Conservation (phyloP, 1,139 yeast genomes). For the Suhomyces terraborum region DNA sequence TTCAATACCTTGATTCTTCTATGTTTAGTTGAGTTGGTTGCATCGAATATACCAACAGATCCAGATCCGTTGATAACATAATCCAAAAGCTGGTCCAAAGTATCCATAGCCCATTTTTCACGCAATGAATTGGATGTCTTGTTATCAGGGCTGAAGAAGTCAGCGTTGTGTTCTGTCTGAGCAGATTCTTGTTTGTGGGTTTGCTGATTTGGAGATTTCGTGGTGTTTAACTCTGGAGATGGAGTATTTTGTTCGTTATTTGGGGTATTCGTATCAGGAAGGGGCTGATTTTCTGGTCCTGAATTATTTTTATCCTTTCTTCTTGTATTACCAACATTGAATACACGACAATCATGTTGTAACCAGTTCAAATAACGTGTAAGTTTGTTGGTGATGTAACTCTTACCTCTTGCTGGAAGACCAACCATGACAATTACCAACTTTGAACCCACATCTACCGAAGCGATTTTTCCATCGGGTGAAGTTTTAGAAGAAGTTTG, state of each 20-base stretch:
- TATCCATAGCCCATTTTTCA: slow-evolving; percentile 96
- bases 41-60: slow-evolving; percentile 93
- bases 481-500: slow-evolving; percentile 80
- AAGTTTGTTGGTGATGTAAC: slow-evolving; percentile 86
- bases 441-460: slow-evolving; percentile 73
- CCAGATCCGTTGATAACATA: slow-evolving; percentile 81
- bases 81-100: slow-evolving; percentile 80
- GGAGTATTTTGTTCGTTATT: slow-evolving; percentile 26
- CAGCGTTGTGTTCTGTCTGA: slow-evolving; percentile 61
- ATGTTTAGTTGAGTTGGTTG: slow-evolving; percentile 83
- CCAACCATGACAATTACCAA: slow-evolving; percentile 95
- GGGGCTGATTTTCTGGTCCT: slow-evolving; percentile 73
- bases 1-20: slow-evolving; percentile 71
- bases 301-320: slow-evolving; percentile 66
- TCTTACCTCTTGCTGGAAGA: slow-evolving; percentile 89
- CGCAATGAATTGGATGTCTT: slow-evolving; percentile 63
- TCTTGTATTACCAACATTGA: slow-evolving; percentile 93
- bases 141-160: slow-evolving; percentile 84
- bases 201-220: slow-evolving; percentile 17
- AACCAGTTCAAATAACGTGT: slow-evolving; percentile 89
- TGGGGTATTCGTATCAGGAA: slow-evolving; percentile 61
- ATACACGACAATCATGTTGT: slow-evolving; percentile 85
- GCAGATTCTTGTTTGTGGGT: slow-evolving; percentile 4
- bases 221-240: slow-evolving; percentile 12
- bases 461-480: slow-evolving; percentile 81